phyloP scores from a whole-genome alignment of 1,284 basidiomycete species.

The Ustilago trichophora region DNA sequence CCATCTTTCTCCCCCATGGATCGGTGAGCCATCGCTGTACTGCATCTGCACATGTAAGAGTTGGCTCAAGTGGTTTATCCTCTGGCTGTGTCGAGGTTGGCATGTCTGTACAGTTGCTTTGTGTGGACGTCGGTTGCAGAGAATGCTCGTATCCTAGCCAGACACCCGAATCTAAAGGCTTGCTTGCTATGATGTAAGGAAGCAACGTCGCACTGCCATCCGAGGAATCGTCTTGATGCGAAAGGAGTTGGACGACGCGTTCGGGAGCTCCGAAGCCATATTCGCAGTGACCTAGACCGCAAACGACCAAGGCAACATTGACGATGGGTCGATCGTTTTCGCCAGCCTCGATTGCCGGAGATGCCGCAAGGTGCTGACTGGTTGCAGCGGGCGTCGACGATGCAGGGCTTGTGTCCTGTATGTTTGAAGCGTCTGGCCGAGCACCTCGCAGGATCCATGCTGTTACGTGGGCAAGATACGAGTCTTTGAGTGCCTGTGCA shows the following conservation, averaged over 20 bases:
- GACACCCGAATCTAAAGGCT: constrained; percentile 46
- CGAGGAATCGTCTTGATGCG: neutral
- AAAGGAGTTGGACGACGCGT: constrained; percentile 29
- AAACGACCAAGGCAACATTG: constrained; percentile 40
- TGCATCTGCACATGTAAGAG: neutral
- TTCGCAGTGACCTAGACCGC: constrained; percentile 52
- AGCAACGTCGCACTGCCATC: neutral
- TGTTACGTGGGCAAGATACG: constrained; percentile 52
- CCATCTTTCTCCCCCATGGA: constrained; percentile 38
- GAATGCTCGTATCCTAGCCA: constrained; percentile 42
- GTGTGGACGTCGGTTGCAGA: neutral
- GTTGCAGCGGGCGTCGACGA: neutral
- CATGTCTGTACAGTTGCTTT: neutral
- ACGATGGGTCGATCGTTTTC: constrained; percentile 5
- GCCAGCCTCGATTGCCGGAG: neutral
- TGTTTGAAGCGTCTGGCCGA: neutral
- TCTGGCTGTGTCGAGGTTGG: neutral
- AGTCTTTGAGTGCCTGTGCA: constrained; percentile 56
- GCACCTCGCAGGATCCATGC: constrained; percentile 33
- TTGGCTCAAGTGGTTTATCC: neutral
- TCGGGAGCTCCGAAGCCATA: constrained; percentile 55
- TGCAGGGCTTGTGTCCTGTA: neutral
- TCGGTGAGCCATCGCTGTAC: constrained; percentile 26
- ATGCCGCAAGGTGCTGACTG: neutral
- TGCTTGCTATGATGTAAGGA: constrained; percentile 47